Evolutionary conservation across 176 grass and related monocot species (phyloP).

Genomic region (Guadua angustifolia): DNA sequence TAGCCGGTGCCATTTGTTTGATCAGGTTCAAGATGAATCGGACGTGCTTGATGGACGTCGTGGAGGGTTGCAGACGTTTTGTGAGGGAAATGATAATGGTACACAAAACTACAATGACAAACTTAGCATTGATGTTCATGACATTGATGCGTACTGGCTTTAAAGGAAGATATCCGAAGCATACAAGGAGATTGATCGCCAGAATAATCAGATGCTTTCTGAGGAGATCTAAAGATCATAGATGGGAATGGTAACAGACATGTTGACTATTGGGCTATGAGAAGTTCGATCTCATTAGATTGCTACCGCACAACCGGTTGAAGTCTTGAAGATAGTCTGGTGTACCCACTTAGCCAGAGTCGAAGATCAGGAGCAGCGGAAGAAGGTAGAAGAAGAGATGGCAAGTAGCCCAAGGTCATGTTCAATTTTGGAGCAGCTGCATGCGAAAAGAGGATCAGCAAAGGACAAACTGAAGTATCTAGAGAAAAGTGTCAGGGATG

Average conservation of each 20-base stretch:
- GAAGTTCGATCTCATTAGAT: conserved; percentile 92
- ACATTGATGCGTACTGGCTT: no score
- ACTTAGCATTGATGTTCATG: no score
- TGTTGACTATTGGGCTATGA: conserved; percentile 89
- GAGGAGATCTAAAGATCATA: conserved; percentile 91
- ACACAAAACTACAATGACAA: no score
- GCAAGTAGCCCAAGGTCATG: conserved; percentile 48
- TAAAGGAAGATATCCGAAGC: no score
- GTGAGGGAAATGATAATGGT: no score
- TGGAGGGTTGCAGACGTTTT: no score
- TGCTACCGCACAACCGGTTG: conserved; percentile 77
- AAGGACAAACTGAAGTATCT: conserved; percentile 91
- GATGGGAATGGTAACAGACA: conserved; percentile 80
- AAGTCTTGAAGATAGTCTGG: conserved; percentile 77
- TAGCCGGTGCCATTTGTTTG: no score
- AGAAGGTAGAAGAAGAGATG: conserved; percentile 94
- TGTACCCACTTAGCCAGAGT: conserved; percentile 88
- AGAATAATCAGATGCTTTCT: conserved; percentile 79
- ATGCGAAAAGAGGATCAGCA: conserved; percentile 93
- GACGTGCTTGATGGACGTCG: no score
- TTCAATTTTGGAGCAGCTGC: conserved; percentile 84
- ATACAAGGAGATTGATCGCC: conserved; percentile 39
- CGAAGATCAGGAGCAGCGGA: conserved; percentile 83
- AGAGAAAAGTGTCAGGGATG: conserved; percentile 92
- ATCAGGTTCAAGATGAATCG: no score